phyloP scores from a whole-genome alignment of 2,329 filamentous ascomycete genomes.

The Epichloe elymi region DNA sequence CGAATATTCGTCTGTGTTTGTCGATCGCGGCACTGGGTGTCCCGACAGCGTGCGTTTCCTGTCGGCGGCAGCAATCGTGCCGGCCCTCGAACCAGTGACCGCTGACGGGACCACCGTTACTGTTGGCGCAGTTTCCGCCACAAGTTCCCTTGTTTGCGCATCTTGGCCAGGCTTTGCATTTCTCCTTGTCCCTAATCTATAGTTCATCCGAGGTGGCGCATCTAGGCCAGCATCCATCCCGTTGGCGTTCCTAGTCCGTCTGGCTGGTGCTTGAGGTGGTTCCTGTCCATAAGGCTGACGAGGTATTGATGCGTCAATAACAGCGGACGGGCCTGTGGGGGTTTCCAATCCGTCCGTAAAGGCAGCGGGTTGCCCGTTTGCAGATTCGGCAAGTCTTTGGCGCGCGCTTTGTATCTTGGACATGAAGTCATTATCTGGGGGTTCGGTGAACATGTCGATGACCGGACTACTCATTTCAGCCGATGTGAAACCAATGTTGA shows the following conservation, averaged over 20 bases:
- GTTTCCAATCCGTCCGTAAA: slow-evolving; percentile 49
- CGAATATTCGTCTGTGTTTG: slow-evolving; percentile 44
- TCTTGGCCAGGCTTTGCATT: slow-evolving; percentile 22
- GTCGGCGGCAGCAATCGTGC: slow-evolving; percentile 37
- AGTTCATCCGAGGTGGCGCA: slow-evolving; percentile 51
- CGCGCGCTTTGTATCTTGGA: slow-evolving; percentile 40
- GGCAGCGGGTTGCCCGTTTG: slow-evolving; percentile 21
- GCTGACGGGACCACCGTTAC: slow-evolving; percentile 22
- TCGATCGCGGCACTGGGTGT: slow-evolving; percentile 45
- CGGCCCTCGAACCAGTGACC: slow-evolving; percentile 19
- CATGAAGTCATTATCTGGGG: slow-evolving; percentile 42
- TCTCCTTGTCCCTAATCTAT: slow-evolving; percentile 35
- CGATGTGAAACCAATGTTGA: slow-evolving; percentile 31
- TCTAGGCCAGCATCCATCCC: slow-evolving; percentile 39
- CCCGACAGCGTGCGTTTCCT: slow-evolving; percentile 91
- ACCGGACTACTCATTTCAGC: slow-evolving; percentile 29
- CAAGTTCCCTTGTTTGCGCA: slow-evolving; percentile 21
- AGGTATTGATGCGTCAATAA: slow-evolving; percentile 11
- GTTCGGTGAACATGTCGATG: slow-evolving; percentile 26
- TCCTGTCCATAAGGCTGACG: slow-evolving; percentile 23
- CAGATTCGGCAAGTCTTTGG: slow-evolving; percentile 28
- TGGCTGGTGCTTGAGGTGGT: slow-evolving; percentile 36
- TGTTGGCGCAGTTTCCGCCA: slow-evolving; percentile 26
- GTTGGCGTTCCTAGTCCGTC: slow-evolving; percentile 42
- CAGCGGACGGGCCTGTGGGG: slow-evolving; percentile 25